Evolutionary conservation across 139 green algal species (phyloP), one percentile per base, ranked within the genome.

Genomic region (Tetraselmis striata): DNA sequence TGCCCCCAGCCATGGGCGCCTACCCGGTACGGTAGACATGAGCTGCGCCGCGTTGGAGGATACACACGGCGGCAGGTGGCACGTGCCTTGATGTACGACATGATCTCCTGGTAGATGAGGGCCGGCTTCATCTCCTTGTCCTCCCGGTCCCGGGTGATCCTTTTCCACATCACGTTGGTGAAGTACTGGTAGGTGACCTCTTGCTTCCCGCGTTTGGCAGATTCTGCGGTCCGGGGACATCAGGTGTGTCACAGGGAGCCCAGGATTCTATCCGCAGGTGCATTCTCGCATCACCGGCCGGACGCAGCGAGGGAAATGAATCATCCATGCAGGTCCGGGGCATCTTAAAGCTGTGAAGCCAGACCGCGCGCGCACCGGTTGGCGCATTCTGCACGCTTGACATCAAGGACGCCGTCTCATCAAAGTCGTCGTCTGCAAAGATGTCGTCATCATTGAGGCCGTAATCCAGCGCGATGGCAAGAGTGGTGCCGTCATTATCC

Each of bases 21-120:
- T n/a, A n/a, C n/a, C n/a, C n/a, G n/a, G n/a, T n/a, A n/a, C n/a
- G n/a, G n/a, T n/a, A n/a, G n/a, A n/a, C n/a, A n/a, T n/a, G n/a
- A n/a, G n/a, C n/a, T n/a, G n/a, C n/a, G n/a, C n/a, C n/a, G n/a
- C n/a, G n/a, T n/a, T n/a, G n/a, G n/a, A n/a, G n/a, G n/a, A n/a
- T n/a, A n/a, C n/a, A n/a, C n/a, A n/a, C n/a, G n/a, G n/a, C 18
- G 45, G 11, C 45, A 67, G 11, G 45, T 5, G 18, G 84, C 80
- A 5, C 81, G 89, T 30, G 89, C 93, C 88, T 97, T 97, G 79
- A 97, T 90, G 89, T 91, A 93, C 29, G 83, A 91, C 59, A 94
- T 81, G 59, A 96, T 93, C 86, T 96, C 92, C 77, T 83, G 79
- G 82, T 89, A 93, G 23, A 92, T 79, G 29, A 88, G 81, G 0